Evolutionary conservation across 2,329 filamentous ascomycete species (phyloP), one percentile per base, ranked within the genome.

Genomic region (Paraphoma sp.): DNA sequence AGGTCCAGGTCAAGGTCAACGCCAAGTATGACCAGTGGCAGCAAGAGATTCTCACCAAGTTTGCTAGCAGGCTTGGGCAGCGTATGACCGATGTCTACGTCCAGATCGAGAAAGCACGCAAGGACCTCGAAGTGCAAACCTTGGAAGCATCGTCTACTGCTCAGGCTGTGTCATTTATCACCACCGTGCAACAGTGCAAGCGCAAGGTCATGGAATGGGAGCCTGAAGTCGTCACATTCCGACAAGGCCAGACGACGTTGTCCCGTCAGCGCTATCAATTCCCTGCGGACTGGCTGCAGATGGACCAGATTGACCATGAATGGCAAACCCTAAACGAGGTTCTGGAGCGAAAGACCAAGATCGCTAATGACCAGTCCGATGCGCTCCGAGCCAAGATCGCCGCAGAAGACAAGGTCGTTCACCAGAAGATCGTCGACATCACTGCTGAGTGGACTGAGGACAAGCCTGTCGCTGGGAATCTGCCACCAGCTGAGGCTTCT

Each of bases 11-110:
- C 54, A 97, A 97, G 78, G 95, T 99, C 76, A 99, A 98, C 70
- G 92, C 93, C 68, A 99, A 98, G 76, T 99, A 99, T 74, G 96
- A 99, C 73, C 94, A 98, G 76, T 99, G 96, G 95, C 95, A 99
- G 76, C 92, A 97, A 69, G 95, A 99, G 64, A 96, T 99, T 53
- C 83, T 98, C 38, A 86, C 91, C 67, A 97, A 97, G 74, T 99
- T 99, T 77, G 95, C 93, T 38, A 85, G 86, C 54, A 92, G 95
- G 53, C 89, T 99, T 45, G 92, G 93, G 45, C 90, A 87, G 61
- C 91, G 93, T 48, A 96, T 98, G 88, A 87, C 92, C 47, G 95
- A 99, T 70, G 89, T 97, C 4, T 93, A 95, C 68, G 89, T 90
- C 11, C 94, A 98, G 60, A 90, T 99, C 57, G 91, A 96, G 69